phyloP scores from a whole-genome alignment of 371 early-diverging fungal species.

The Fennellomyces sp. region DNA sequence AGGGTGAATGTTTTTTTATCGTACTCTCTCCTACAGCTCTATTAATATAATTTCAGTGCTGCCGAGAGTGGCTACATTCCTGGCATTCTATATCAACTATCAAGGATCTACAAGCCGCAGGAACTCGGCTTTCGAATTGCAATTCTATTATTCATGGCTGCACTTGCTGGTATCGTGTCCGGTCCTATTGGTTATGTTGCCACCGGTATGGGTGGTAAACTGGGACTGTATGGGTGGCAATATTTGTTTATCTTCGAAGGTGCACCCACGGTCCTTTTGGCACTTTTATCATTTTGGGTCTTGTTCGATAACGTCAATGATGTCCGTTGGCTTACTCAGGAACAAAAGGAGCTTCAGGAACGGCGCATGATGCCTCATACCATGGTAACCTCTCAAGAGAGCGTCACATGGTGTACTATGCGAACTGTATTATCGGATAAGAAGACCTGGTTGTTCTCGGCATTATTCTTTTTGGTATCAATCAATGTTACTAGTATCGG shows the following conservation, averaged over 20 bases:
- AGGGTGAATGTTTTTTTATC: constrained; percentile 28
- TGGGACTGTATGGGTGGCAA: constrained; percentile 42
- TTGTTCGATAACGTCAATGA: constrained; percentile 29
- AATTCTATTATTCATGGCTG: constrained; percentile 16
- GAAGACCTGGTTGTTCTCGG: constrained; percentile 21
- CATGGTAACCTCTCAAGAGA: neutral
- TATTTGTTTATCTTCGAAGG: constrained; percentile 46
- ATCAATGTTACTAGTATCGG: constrained; percentile 22
- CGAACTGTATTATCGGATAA: constrained; percentile 12
- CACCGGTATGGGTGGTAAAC: constrained; percentile 28
- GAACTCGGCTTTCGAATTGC: constrained; percentile 24
- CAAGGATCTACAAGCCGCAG: constrained; percentile 28
- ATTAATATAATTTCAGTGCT: constrained; percentile 10
- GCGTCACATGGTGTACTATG: constrained; percentile 14
- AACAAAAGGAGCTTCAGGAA: constrained; percentile 18
- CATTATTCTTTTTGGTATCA: constrained; percentile 12
- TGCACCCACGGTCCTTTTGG: constrained; percentile 28
- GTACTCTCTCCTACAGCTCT: too few relatives aligned
- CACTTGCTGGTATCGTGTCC: constrained; percentile 19
- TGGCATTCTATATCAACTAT: constrained; percentile 26
- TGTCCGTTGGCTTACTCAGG: constrained; percentile 19
- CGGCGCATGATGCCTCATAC: constrained; percentile 8
- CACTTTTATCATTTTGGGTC: constrained; percentile 26
- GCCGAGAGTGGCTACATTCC: constrained; percentile 29
- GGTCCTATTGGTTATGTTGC: constrained; percentile 27